phyloP scores from a whole-genome alignment of 306 rosid genomes.

The Malus domestica region ASM211411v1 NC_041803.1:17151501-17152000 shows the following conservation, averaged over 20 bases:
- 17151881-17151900: conserved; percentile 36
- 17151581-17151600: conserved; percentile 51
- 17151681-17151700: conserved; percentile 93
- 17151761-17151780: conserved; percentile 46
- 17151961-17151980: conserved; percentile 82
- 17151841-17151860: background rate
- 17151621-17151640: conserved; percentile 87
- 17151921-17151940: conserved; percentile 77
- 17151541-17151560: conserved; percentile 35
- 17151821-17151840: background rate
- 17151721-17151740: conserved; percentile 73
- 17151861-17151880: background rate
- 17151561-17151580: conserved; percentile 26
- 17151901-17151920: conserved; percentile 82
- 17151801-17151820: background rate
- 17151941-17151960: conserved; percentile 77
- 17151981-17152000: conserved; percentile 66
- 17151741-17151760: conserved; percentile 69
- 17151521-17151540: conserved; percentile 73
- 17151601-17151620: conserved; percentile 54
- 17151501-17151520: conserved; percentile 47
- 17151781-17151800: conserved; percentile 13
- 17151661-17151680: conserved; percentile 85
- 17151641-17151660: conserved; percentile 82
- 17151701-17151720: conserved; percentile 64